These are phyloP conservation scores for Neurospora sp. DNA, from an alignment of 495 filamentous ascomycete genomes.

Conservation along the genomic window DNA sequence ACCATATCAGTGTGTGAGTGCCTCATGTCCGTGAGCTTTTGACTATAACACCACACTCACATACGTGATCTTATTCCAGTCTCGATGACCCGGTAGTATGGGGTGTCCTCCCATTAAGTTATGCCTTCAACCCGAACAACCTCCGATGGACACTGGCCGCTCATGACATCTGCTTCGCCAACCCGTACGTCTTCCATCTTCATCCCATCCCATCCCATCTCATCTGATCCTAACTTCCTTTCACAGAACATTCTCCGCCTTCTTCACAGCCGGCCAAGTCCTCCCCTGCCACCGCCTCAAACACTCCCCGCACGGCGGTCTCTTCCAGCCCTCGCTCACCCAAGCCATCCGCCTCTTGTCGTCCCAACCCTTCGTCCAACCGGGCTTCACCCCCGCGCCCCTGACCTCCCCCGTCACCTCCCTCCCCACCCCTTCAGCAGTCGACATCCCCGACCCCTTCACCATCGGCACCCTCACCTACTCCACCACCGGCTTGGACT, in stretches of 20 bases:
- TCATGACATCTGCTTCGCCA: constrained; percentile 85
- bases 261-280: constrained; percentile 82
- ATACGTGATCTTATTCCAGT: constrained; percentile 30
- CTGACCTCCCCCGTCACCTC: constrained; percentile 18
- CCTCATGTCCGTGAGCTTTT: constrained; percentile 8
- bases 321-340: constrained; percentile 83
- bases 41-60: not conserved
- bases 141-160: constrained; percentile 80
- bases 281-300: constrained; percentile 75
- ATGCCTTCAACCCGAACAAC: constrained; percentile 59
- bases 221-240: not conserved
- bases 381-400: constrained; percentile 23
- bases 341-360: constrained; percentile 79
- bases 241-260: constrained; percentile 44
- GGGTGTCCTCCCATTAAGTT: constrained; percentile 69
- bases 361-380: constrained; percentile 39
- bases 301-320: constrained; percentile 63
- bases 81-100: constrained; percentile 91
- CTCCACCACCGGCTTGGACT: constrained; percentile 50
- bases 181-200: constrained; percentile 35
- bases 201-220: not conserved
- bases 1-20: constrained; percentile 93
- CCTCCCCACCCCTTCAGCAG: constrained; percentile 9
- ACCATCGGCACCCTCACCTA: constrained; percentile 50
- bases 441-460: constrained; percentile 49